A percentile compares a stretch with the other conserved stretches of the same genome.
phyloP scores from a whole-genome alignment of 2,329 filamentous ascomycete genomes.

The Thelonectria olida region DNA sequence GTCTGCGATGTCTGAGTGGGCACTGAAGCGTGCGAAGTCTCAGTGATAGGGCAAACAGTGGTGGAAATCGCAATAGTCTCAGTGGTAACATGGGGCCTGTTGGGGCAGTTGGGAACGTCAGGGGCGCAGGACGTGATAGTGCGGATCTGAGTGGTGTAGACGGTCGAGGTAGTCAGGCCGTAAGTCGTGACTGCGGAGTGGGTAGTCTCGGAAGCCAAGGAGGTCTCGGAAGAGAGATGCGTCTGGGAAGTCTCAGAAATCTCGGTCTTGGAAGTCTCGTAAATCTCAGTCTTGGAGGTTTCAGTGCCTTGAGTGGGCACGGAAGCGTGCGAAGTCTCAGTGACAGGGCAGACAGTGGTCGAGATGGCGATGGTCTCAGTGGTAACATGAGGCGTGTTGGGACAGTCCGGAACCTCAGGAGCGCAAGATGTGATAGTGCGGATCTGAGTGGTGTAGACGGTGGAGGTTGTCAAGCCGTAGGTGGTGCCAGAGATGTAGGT shows the following conservation, averaged over 20 bases:
- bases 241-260: neutral
- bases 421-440: constrained; percentile 24
- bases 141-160: constrained; percentile 32
- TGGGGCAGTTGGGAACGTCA: constrained; percentile 31
- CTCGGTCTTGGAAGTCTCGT: neutral
- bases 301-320: neutral
- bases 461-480: constrained; percentile 14
- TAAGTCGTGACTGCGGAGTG: constrained; percentile 6
- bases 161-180: constrained; percentile 17
- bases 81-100: neutral
- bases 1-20: neutral
- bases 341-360: constrained; percentile 28
- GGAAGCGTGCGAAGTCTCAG: neutral
- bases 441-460: constrained; percentile 33
- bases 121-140: constrained; percentile 25
- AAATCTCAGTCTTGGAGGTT: neutral
- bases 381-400: neutral
- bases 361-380: constrained; percentile 35
- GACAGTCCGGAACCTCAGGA: constrained; percentile 31
- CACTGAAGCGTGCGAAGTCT: neutral
- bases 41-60: constrained; percentile 24
- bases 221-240: too few relatives aligned
- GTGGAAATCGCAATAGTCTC: constrained; percentile 36
- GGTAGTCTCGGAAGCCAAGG: neutral
- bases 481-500: constrained; percentile 23